Conservation (phyloP, 2,329 filamentous ascomycete species). For the Sclerotinia trifoliorum region DNA sequence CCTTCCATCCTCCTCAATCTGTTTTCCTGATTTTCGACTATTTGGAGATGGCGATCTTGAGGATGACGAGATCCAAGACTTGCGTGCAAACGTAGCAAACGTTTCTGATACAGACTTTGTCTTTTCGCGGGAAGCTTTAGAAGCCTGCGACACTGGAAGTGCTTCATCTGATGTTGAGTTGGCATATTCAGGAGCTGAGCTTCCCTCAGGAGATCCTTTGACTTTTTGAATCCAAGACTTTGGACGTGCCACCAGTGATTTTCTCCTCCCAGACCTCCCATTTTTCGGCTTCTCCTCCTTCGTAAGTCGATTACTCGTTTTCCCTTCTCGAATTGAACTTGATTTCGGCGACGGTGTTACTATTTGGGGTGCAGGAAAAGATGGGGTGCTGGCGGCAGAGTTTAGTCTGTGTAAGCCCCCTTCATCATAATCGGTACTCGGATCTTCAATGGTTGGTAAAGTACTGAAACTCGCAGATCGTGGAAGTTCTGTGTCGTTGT, state of each 20-base stretch:
- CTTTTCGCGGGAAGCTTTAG: constrained; percentile 40
- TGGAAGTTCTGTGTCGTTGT: constrained; percentile 42
- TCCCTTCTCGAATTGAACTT: constrained; percentile 27
- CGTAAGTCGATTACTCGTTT: constrained; percentile 24
- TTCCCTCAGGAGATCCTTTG: constrained; percentile 38
- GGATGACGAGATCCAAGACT: constrained; percentile 50
- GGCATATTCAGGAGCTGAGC: constrained; percentile 25
- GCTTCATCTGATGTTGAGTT: constrained; percentile 39
- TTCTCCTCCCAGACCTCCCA: constrained; percentile 38
- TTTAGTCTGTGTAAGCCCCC: constrained; percentile 28
- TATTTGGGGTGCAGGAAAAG: constrained; percentile 5
- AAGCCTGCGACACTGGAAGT: constrained; percentile 38
- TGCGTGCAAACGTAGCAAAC: constrained; percentile 50
- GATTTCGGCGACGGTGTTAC: constrained; percentile 22
- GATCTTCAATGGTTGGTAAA: constrained; percentile 44
- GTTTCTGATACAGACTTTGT: constrained; percentile 50
- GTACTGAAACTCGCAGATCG: constrained; percentile 59
- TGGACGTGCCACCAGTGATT: constrained; percentile 39
- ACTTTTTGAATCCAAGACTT: constrained; percentile 41
- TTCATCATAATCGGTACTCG: constrained; percentile 26
- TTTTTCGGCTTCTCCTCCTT: constrained; percentile 36
- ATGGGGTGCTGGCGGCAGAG: constrained; percentile 27
- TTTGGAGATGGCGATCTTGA: constrained; percentile 47
- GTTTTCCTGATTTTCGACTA: constrained; percentile 31
- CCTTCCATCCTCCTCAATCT: constrained; percentile 28